Evolutionary conservation across 1,139 yeast genomes (phyloP).

Genomic region (Nakaseomyces bracarensis): DNA sequence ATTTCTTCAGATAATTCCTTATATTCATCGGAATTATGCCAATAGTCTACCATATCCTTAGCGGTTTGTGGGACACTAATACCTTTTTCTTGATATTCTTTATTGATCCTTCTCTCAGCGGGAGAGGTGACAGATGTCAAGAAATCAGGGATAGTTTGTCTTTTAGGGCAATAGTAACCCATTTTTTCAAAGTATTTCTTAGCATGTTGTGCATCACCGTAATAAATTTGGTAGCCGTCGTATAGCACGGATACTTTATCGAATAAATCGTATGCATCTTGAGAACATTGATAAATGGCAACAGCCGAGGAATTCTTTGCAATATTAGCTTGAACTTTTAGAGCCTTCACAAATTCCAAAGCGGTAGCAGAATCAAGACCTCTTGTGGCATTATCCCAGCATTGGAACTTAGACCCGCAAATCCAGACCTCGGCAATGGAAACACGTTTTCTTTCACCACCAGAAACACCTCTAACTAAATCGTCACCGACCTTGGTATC

Average conservation of each 20-base stretch:
- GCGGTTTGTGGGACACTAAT: constrained; percentile 62
- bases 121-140: constrained; percentile 74
- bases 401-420: constrained; percentile 54
- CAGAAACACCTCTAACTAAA: constrained; percentile 68
- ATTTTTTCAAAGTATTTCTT: constrained; percentile 50
- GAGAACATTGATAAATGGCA: constrained; percentile 76
- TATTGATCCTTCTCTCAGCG: constrained; percentile 45
- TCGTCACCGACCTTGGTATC: constrained; percentile 65
- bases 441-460: constrained; percentile 78
- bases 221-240: constrained; percentile 71
- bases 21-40: constrained; percentile 60
- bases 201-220: constrained; percentile 55
- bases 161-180: constrained; percentile 66
- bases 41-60: constrained; percentile 57
- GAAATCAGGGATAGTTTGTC: constrained; percentile 80
- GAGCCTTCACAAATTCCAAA: constrained; percentile 59
- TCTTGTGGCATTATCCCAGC: constrained; percentile 70
- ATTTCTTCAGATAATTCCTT: constrained; percentile 35
- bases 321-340: constrained; percentile 54
- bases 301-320: constrained; percentile 55
- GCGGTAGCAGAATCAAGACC: constrained; percentile 76
- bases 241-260: constrained; percentile 68
- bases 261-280: constrained; percentile 65
- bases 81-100: constrained; percentile 37
- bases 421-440: constrained; percentile 63